phyloP scores from a whole-genome alignment of 495 filamentous ascomycete species.

The Aspergillus ostianus region DNA sequence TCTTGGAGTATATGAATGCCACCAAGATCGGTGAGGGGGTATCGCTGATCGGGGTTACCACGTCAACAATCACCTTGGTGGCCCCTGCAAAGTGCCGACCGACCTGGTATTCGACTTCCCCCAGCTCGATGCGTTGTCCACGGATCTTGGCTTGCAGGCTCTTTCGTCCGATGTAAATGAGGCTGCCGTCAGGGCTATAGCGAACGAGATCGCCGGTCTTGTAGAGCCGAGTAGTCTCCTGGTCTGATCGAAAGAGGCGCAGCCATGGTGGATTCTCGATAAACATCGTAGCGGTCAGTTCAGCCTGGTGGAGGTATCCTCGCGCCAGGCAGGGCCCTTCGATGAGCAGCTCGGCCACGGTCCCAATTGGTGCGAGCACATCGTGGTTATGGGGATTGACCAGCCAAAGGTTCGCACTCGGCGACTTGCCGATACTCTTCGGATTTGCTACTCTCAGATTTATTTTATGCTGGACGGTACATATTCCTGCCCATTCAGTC shows the following conservation, averaged over 20 bases:
- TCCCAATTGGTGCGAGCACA: conserved; percentile 53
- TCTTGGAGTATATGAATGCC: no score
- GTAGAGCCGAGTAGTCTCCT: conserved; percentile 12
- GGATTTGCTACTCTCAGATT: no score
- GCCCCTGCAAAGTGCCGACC: conserved; percentile 26
- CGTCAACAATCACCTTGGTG: conserved; percentile 32
- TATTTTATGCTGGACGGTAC: no score
- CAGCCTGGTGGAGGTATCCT: conserved; percentile 63
- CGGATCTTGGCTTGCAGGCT: conserved; percentile 48
- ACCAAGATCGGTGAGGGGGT: no score
- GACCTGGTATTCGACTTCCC: conserved; percentile 13
- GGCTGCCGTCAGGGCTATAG: conserved; percentile 24
- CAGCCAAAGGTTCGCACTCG: conserved; percentile 40
- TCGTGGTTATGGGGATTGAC: conserved; percentile 61
- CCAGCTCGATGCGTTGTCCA: conserved; percentile 18
- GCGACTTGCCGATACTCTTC: no score
- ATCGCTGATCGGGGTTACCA: conserved; percentile 31
- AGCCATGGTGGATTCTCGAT: conserved; percentile 54
- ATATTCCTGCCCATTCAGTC: no score
- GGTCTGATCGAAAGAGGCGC: conserved; percentile 18
- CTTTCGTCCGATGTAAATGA: conserved; percentile 22
- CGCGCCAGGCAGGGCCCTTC: conserved; percentile 68
- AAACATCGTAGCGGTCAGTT: conserved; percentile 58
- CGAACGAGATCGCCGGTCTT: conserved; percentile 35
- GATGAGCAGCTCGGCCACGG: conserved; percentile 69